phyloP scores from a whole-genome alignment of 257 asterid genomes.

The Fraxinus pennsylvanica region DNA sequence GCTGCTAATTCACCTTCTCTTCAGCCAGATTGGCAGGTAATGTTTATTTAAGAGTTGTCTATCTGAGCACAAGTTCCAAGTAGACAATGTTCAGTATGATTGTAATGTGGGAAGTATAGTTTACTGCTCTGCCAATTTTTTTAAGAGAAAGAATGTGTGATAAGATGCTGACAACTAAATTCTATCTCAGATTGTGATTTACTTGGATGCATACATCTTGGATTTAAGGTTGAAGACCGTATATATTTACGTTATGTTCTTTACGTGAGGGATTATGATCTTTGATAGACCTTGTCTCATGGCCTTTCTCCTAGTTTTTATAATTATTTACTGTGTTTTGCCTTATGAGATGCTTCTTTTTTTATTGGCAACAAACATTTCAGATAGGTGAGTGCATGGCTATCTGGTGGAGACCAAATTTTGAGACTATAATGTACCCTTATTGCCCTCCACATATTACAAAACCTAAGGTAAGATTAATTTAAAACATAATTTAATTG shows the following conservation, averaged over 20 bases:
- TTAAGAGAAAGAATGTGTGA: neutral
- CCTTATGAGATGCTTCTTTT: conserved; percentile 15
- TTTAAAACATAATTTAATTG: neutral
- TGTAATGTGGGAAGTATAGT: neutral
- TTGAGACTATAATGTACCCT: too few relatives aligned
- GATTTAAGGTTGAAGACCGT: neutral
- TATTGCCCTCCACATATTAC: too few relatives aligned
- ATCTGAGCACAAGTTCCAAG: too few relatives aligned
- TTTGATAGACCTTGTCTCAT: neutral
- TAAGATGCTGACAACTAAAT: conserved; percentile 15
- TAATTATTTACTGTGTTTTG: neutral
- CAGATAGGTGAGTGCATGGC: conserved; percentile 90
- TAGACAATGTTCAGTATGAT: too few relatives aligned
- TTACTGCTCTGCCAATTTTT: neutral
- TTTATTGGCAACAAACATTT: conserved; percentile 22
- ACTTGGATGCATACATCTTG: neutral
- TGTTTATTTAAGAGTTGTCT: neutral
- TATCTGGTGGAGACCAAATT: too few relatives aligned
- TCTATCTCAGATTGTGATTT: neutral
- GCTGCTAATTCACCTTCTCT: conserved; percentile 56
- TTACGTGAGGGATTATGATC: conserved; percentile 2
- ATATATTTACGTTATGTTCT: neutral
- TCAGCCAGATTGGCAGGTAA: conserved; percentile 89
- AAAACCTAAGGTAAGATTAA: conserved; percentile 63
- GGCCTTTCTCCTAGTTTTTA: neutral